These are phyloP conservation scores for Aspergillus homomorphus DNA, from an alignment of 495 filamentous ascomycete species.

Conservation along the genomic window DNA sequence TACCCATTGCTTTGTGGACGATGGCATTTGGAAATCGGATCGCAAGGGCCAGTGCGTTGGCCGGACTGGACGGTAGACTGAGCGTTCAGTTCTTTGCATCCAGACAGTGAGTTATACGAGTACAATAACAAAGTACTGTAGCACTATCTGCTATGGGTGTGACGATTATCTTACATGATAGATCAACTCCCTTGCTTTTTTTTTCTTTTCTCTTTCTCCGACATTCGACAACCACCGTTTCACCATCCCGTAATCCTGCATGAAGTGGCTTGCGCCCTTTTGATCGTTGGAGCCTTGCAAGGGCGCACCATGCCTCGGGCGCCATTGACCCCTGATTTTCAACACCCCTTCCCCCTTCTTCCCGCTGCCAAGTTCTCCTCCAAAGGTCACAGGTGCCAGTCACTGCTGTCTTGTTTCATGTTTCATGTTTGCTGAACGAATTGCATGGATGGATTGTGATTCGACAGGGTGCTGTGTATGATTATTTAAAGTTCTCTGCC, in stretches of 20 bases:
- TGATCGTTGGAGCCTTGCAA: not conserved
- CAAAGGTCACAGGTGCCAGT: not conserved
- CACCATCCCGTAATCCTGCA: not conserved
- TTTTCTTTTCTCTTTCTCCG: too few relatives aligned
- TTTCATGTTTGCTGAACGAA: not conserved
- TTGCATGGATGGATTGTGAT: not conserved
- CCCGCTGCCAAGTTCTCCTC: too few relatives aligned
- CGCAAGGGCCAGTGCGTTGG: too few relatives aligned
- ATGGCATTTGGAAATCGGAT: too few relatives aligned
- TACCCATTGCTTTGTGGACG: not conserved
- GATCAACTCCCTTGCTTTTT: not conserved
- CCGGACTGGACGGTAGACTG: too few relatives aligned
- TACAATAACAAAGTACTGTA: too few relatives aligned
- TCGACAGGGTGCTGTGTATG: not conserved
- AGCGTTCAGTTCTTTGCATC: too few relatives aligned
- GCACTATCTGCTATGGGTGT: too few relatives aligned
- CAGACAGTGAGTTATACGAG: too few relatives aligned
- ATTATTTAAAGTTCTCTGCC: not conserved
- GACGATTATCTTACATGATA: not conserved
- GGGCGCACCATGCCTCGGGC: not conserved
- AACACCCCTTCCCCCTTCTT: not conserved
- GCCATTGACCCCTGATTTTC: not conserved
- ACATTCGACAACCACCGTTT: not conserved
- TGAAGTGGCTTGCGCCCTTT: not conserved
- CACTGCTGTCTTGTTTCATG: not conserved